Conservation (phyloP, 2,329 filamentous ascomycete species). For the Fusarium guadeloupense region DNA sequence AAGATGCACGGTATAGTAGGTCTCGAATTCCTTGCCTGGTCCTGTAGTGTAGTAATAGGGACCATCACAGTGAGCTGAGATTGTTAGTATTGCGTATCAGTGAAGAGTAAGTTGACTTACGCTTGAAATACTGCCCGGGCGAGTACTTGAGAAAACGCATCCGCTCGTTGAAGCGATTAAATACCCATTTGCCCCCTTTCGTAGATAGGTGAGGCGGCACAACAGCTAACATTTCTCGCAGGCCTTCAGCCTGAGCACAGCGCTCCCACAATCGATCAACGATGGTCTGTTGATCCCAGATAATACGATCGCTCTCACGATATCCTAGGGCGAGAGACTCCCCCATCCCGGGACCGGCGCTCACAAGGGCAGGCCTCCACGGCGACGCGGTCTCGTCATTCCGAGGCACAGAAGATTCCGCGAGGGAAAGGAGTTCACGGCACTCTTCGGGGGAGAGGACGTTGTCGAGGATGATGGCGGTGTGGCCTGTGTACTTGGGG, state of each 20-base stretch:
- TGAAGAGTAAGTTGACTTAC: conserved; percentile 43
- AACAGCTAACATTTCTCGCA: conserved; percentile 52
- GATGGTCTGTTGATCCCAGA: conserved; percentile 73
- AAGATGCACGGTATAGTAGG: conserved; percentile 65
- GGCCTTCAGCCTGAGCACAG: conserved; percentile 55
- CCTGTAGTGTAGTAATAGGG: conserved; percentile 65
- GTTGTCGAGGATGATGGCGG: conserved; percentile 69
- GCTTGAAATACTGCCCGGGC: conserved; percentile 76
- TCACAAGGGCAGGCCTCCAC: conserved; percentile 77
- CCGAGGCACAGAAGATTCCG: conserved; percentile 59
- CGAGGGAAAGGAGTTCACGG: conserved; percentile 58
- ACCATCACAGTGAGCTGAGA: conserved; percentile 72
- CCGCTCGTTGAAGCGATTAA: conserved; percentile 71
- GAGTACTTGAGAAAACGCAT: conserved; percentile 80
- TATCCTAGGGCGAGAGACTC: conserved; percentile 60
- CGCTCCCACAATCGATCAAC: conserved; percentile 71
- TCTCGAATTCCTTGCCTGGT: conserved; percentile 51
- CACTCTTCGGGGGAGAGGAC: conserved; percentile 68
- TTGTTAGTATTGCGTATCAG: not conserved
- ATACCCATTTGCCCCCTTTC: conserved; percentile 50
- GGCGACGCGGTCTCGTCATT: conserved; percentile 41
- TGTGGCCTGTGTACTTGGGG: conserved; percentile 60
- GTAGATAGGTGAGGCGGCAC: conserved; percentile 44
- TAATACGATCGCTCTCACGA: conserved; percentile 78
- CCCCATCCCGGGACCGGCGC: conserved; percentile 71